Base-by-base conservation (phyloP, 805 yeast genomes). In the Tetrapisispora arboricola region DNA sequence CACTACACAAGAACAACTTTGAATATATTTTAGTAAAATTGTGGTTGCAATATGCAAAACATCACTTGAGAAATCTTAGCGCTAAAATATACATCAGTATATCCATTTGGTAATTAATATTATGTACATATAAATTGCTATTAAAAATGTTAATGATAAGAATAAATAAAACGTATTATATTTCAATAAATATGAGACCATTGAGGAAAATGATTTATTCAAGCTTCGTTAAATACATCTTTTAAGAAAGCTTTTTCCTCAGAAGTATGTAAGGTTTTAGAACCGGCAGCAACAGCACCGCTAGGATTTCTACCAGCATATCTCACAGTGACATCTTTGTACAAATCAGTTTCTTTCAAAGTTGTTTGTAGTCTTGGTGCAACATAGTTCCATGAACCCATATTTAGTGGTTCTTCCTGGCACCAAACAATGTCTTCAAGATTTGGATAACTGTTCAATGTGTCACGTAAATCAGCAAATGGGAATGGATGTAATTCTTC, bases 401-500 rank as follows among this genome's bases (percentile, higher is more conserved):
- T 90, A 72, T 92, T 92, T 68, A 92, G 73, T 56, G 97, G 97
- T 74, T 92, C 99, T 70, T 92, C 99, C 72, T 92, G 98, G 68
- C 94, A 83, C 90, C 88, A 92, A 36, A 88, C 94, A 51, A 92
- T 69, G 63, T 92, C 98, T 64, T 83, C 80, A 47, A 81, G 62
- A 63, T 78, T 78, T 57, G 94, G 86, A 72, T 82, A 92, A 36
- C 78, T 63, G 67, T 83, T 71, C 55, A 92, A 68, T 21, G 85
- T 69, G 53, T 90, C 96, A 61, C 85, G 81, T 55, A 92, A 68
- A 71, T 85, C 96, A 42, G 92, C 88, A 68, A 71, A 92, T 67
- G 98, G 98, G 96, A 92, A 92, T 66, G 99, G 99, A 62, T 92
- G 96, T 58, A 88, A 62, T 72, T 92, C 97, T 70, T 92, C 99